Evolutionary conservation across 345 rosid genomes (phyloP).

Genomic region (Rhodomyrtus tomentosa): DNA sequence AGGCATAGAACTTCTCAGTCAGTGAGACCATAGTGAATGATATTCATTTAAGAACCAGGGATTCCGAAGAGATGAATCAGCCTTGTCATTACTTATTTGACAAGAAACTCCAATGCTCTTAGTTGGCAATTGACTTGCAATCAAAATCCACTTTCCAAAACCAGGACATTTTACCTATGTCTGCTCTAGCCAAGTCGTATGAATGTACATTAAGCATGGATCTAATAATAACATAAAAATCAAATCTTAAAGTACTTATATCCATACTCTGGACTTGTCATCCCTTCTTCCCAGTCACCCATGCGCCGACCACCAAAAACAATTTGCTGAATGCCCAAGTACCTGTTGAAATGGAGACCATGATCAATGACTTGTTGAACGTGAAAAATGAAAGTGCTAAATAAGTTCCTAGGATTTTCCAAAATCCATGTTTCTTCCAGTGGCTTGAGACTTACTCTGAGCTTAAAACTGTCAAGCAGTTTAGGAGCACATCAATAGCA

Average conservation of each 20-base stretch:
- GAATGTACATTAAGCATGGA: not conserved
- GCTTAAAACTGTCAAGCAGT: slow-evolving; percentile 79
- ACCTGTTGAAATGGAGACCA: slow-evolving; percentile 22
- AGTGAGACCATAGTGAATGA: not conserved
- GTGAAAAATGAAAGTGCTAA: not conserved
- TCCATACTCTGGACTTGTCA: slow-evolving; percentile 66
- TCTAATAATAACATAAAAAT: not conserved
- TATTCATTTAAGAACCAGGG: not conserved
- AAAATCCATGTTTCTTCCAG: not conserved
- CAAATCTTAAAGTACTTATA: slow-evolving; percentile 78
- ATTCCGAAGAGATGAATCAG: not conserved
- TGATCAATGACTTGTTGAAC: not conserved
- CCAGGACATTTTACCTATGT: not conserved
- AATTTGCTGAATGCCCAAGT: slow-evolving; percentile 72
- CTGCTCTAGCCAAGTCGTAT: not conserved
- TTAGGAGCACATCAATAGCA: slow-evolving; percentile 71
- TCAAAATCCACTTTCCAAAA: not conserved
- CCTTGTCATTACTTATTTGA: not conserved
- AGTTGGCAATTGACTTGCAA: not conserved
- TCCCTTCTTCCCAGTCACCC: slow-evolving; percentile 97
- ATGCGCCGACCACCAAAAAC: slow-evolving; percentile 71
- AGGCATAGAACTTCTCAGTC: not conserved
- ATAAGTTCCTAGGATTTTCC: not conserved
- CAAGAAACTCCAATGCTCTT: not conserved
- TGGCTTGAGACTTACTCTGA: slow-evolving; percentile 50